Base-by-base conservation (phyloP, 768 basidiomycete genomes). In the Tylopilus vinaceipallidus region DNA sequence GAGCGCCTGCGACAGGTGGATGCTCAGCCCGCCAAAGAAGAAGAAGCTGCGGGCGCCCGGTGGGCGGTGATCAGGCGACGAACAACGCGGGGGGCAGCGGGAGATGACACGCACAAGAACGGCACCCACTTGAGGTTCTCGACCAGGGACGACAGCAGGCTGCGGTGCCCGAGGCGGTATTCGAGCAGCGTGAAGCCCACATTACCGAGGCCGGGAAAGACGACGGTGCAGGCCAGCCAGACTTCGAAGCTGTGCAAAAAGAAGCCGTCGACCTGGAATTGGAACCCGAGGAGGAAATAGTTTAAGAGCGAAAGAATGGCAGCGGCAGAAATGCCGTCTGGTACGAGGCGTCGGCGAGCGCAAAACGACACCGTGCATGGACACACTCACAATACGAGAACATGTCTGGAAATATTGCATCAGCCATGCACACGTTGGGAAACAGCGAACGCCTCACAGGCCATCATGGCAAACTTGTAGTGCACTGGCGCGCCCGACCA, bases 181-280 rank as follows among this genome's bases (percentile, higher is more conserved):
- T 88, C 85, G 26, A 90, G 69, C n/a, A 89, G 60, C 10, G 85
- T 83, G 64, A 82, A 88, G 7, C 86, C 86, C 11, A 89, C 42
- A 43, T 81, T 90, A 0, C 88, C 88, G 10, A 81, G 76, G 1
- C 86, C 86, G 61, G 82, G 83, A 66, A 90, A 90, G 19, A 90
- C 83, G 3, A 86, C 78, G 1, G 80, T 80, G 14, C 81, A 83
- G n/a, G 88, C 86, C 26, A 90, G 75, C 80, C 83, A 89, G 57
- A 89, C 83, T 65, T 91, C 88, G 70, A 89, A 89, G 57, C 78
- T 80, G 65, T 84, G 86, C 66, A 87, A 76, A 69, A 88, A 90
- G 66, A 76, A 89, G 4, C 80, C 83, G 57, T 90, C 88, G 32
- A 87, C 78, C 5, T 76, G 73, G 65, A 88, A 73, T 62, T 76